These are phyloP conservation scores for Crithidia mellificae DNA, from an alignment of 208 protist genomes.

Conservation along the genomic window DNA sequence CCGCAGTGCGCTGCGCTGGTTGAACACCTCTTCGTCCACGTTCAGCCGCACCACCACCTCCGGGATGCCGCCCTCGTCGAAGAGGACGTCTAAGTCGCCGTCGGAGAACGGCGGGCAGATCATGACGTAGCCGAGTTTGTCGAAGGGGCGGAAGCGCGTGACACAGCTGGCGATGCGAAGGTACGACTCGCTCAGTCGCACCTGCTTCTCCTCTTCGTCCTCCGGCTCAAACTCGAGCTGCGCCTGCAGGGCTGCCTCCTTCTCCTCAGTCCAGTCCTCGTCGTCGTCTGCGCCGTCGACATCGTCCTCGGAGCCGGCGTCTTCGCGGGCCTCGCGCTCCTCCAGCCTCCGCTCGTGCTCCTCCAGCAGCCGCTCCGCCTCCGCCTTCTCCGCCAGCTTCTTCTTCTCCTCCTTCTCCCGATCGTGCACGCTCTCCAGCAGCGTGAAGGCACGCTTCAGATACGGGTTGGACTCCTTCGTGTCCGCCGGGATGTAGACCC, in stretches of 20 bases:
- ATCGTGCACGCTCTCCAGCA: slow-evolving; percentile 63
- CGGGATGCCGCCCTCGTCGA: slow-evolving; percentile 63
- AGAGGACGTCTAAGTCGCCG: slow-evolving; percentile 76
- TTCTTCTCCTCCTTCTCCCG: slow-evolving; percentile 61
- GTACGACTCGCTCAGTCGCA: slow-evolving; percentile 82
- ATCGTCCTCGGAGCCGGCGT: slow-evolving; percentile 38
- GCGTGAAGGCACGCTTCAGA: slow-evolving; percentile 42
- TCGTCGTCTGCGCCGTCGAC: slow-evolving; percentile 59
- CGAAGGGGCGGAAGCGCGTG: slow-evolving; percentile 87
- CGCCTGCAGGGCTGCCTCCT: slow-evolving; percentile 67
- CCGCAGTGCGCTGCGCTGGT: slow-evolving; percentile 27
- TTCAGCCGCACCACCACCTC: slow-evolving; percentile 74
- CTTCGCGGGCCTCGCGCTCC: slow-evolving; percentile 33
- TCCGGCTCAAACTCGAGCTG: slow-evolving; percentile 87
- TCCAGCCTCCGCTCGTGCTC: slow-evolving; percentile 51
- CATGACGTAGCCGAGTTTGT: slow-evolving; percentile 86
- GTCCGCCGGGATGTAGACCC: slow-evolving; percentile 61
- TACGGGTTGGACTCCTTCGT: slow-evolving; percentile 46
- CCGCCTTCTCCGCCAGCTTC: slow-evolving; percentile 37
- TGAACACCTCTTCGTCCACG: slow-evolving; percentile 55
- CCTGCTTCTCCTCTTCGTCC: slow-evolving; percentile 74
- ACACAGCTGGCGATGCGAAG: slow-evolving; percentile 79
- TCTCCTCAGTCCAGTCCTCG: slow-evolving; percentile 66
- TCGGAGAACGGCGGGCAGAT: slow-evolving; percentile 79
- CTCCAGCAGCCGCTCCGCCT: slow-evolving; percentile 62